Evolutionary conservation across 176 grass and related monocot genomes (phyloP).

Genomic region (Eragrostis nindensis): DNA sequence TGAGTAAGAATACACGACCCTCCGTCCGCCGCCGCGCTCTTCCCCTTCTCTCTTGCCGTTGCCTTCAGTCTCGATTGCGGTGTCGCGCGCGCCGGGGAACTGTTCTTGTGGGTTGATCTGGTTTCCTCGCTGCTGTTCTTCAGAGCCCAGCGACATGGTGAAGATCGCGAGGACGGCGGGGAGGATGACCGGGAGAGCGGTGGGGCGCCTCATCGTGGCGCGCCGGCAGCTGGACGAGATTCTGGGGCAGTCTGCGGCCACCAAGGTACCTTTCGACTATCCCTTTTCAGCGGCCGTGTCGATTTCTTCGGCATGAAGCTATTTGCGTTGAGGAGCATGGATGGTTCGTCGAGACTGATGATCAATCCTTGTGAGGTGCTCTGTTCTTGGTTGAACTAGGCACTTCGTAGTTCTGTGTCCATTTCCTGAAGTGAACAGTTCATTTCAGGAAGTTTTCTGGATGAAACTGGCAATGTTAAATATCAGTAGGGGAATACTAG

Average conservation of each 20-base stretch:
- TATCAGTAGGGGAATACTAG: background rate
- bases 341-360: background rate
- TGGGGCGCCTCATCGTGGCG: slow-evolving; percentile 68
- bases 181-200: slow-evolving; percentile 65
- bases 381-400: background rate
- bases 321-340: background rate
- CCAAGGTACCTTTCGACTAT: slow-evolving; percentile 40
- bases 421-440: background rate
- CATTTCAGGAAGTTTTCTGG: no score
- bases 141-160: slow-evolving; percentile 84
- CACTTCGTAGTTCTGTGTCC: background rate
- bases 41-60: no score
- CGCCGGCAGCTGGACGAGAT: slow-evolving; percentile 70
- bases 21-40: no score
- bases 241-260: slow-evolving; percentile 79
- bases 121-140: slow-evolving; percentile 4
- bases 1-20: slow-evolving; percentile 34
- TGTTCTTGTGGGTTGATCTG: background rate
- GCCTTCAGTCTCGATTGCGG: no score
- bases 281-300: background rate
- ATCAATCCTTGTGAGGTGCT: background rate
- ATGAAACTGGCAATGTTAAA: background rate
- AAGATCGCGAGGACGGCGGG: slow-evolving; percentile 75
- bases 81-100: no score
- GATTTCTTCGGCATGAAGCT: background rate